Evolutionary conservation across 129 eudicot species (phyloP), one percentile per base, ranked within the genome.

Genomic region (Glebionis coronaria): DNA sequence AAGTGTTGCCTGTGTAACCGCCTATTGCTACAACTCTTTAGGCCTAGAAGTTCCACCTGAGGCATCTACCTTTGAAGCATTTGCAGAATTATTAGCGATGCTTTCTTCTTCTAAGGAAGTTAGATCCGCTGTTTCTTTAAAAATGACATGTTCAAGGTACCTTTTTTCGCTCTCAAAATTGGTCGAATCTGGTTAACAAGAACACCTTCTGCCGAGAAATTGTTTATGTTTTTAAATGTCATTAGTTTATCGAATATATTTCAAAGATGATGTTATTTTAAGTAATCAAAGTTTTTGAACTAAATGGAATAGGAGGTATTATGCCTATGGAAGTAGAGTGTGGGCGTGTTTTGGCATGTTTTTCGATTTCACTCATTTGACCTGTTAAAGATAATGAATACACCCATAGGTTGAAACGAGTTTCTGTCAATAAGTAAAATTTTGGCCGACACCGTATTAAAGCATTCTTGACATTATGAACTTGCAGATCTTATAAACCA

Each of bases 51-150:
- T 94, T 73, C 95, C 97, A 69, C 55, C 82, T 7, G 97, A 89
- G 19, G 83, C 92, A 46, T 89, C 97, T 12, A 94, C 99, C n/a
- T 94, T 94, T 73, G 99, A 89, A 83, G 97, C 97, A 52, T 89
- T 89, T 79, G 85, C 95, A 12, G 84, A 80, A 58, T 75, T 93
- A 75, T 67, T 94, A 73, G 83, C 93, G 1, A 84, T 85, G 67
- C 99, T 94, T 77, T 89, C 99, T 64, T 94, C 97, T 62, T 83
- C 97, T 14, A 89, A 87, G 82, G 99, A 89, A 84, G 88, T 86
- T 63, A 82, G 93, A 46, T 54, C 84, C 9, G 88, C 87, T 27
- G 77, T 81, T 65, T 86, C 99, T 4, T 61, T 87, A 77, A 89
- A 84, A 80, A 78, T 76, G 88, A 86, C 84, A 15, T 63, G 82